Base-by-base conservation (phyloP, 2,329 filamentous ascomycete species). In the Diplocarpon mali region DNA sequence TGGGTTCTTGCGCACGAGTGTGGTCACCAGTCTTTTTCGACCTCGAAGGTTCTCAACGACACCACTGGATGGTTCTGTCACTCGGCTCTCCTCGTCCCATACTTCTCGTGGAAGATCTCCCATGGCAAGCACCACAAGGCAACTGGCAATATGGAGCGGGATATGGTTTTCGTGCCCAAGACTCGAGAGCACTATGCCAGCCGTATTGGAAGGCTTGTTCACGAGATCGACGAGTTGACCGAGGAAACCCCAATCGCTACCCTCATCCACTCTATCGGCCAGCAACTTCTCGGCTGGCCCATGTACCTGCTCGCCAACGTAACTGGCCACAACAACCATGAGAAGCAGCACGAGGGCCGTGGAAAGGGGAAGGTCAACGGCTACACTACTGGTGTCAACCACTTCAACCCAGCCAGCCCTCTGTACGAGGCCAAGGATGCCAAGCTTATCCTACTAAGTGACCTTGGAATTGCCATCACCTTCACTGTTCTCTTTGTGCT, bases 41-140 rank as follows among this genome's bases (percentile, higher is more conserved):
- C 85, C n/a, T 95, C 85, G 60, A 90, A 85, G 71, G 70, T 78
- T 10, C 68, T 95, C 63, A 96, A 96, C 71, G 88, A 96, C 67
- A 78, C 85, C 20, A 87, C 92, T 47, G 90, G 90, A 60, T 95
- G 86, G 85, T 66, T 95, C 63, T 78, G 86, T 57, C 90, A 96
- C 71, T 95, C 89, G 31, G 67, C 79, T 36, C 78, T 95, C 32
- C 73, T 95, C 45, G 90, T 98, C 39, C 92, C 92, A 16, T 98
- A 96, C 72, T 98, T 95, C 72, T 94, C 87, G 64, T 98, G 92
- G 92, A 94, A 98, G 72, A 89, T 96, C 68, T 95, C 88, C 55
- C 92, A 98, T 71, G 85, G 87, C 72, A 95, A 95, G 79, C 92
- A 98, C 73, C 92, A 98, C 84, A 96, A 96, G 77, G 88, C 89